These are phyloP conservation scores for Aquilaria agallochum DNA, from an alignment of 441 rosid genomes.

Conservation along the genomic window DNA sequence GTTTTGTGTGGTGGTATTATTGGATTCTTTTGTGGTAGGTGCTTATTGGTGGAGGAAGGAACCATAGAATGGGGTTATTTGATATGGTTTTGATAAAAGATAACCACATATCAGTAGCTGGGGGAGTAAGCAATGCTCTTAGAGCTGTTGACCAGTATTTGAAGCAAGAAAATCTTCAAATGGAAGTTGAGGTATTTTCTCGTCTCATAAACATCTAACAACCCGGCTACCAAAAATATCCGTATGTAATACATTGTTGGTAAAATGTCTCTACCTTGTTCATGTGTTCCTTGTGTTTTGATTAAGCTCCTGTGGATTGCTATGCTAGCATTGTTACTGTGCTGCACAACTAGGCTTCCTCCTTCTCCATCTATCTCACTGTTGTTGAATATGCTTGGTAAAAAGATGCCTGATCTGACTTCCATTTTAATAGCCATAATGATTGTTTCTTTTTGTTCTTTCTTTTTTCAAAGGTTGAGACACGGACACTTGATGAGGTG, in stretches of 20 bases:
- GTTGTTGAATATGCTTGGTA: no score
- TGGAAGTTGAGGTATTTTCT: conserved; percentile 85
- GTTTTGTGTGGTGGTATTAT: conserved; percentile 21
- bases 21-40: conserved; percentile 40
- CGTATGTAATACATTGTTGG: not conserved
- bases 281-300: no score
- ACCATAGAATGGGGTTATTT: conserved; percentile 95
- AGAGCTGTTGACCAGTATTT: conserved; percentile 70
- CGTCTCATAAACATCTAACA: no score
- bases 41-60: conserved; percentile 87
- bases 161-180: conserved; percentile 54
- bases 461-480: conserved; percentile 61
- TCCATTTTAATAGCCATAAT: not conserved
- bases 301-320: no score
- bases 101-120: conserved; percentile 94
- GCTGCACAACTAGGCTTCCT: no score
- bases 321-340: no score
- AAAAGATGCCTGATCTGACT: not conserved
- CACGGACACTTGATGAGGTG: conserved; percentile 80
- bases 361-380: no score
- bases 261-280: no score
- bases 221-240: not conserved
- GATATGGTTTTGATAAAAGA: conserved; percentile 98
- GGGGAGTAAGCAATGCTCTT: conserved; percentile 72
- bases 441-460: not conserved